Conservation (phyloP, 805 yeast genomes). For the Metschnikowia proteae region DNA sequence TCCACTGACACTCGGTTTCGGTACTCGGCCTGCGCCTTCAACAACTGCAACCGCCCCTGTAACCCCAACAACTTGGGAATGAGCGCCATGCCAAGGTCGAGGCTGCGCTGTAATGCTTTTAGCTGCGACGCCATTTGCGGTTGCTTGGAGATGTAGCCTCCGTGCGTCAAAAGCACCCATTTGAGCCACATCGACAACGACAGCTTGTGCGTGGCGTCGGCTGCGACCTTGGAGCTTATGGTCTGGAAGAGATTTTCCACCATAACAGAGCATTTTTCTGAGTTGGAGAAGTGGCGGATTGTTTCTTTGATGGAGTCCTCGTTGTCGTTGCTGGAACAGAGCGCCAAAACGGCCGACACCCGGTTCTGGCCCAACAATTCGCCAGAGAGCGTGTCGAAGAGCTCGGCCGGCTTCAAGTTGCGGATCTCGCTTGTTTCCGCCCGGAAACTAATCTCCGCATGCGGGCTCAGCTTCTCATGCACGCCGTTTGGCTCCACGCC, state of each 20-base stretch:
- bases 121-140: constrained; percentile 52
- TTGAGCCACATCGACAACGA: constrained; percentile 64
- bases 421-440: constrained; percentile 21
- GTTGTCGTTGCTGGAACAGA: constrained; percentile 30
- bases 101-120: constrained; percentile 53
- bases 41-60: constrained; percentile 80
- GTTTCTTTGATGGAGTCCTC: constrained; percentile 29
- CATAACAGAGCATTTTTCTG: constrained; percentile 26
- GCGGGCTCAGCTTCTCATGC: not conserved
- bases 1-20: constrained; percentile 36
- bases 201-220: constrained; percentile 25
- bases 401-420: constrained; percentile 23
- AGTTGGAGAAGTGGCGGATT: constrained; percentile 33
- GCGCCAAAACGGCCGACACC: constrained; percentile 16
- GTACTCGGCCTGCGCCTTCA: constrained; percentile 70
- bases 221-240: constrained; percentile 26
- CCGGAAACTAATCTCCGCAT: constrained; percentile 15
- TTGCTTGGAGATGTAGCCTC: constrained; percentile 55
- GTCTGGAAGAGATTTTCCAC: constrained; percentile 25
- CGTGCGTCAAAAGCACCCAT: constrained; percentile 70
- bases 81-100: constrained; percentile 52
- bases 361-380: constrained; percentile 14
- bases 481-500: constrained; percentile 14
- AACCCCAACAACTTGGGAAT: constrained; percentile 70
- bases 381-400: constrained; percentile 17